phyloP scores from a whole-genome alignment of 352 stramenopile genomes.

The Phytophthora fragariae region DNA sequence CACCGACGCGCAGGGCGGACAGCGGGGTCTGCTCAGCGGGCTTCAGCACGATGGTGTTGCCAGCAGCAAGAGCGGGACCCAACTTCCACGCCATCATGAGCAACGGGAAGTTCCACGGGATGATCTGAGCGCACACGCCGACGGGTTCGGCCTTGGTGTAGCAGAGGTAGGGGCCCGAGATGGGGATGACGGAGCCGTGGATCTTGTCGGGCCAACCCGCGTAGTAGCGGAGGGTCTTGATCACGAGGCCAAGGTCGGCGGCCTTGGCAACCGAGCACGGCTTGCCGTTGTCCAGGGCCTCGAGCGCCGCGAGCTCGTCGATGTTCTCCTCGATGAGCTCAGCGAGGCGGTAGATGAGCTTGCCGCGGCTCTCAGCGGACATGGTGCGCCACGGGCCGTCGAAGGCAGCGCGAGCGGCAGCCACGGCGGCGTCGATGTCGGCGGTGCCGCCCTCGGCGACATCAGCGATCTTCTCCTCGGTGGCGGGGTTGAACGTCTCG shows the following conservation, averaged over 20 bases:
- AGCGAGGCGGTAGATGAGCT: constrained; percentile 48
- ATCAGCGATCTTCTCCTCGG: constrained; percentile 75
- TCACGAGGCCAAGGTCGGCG: constrained; percentile 83
- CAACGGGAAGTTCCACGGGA: constrained; percentile 97
- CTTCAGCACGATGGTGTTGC: constrained; percentile 95
- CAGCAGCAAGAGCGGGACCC: constrained; percentile 86
- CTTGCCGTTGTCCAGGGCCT: constrained; percentile 96
- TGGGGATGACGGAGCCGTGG: constrained; percentile 73
- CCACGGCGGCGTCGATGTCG: constrained; percentile 77
- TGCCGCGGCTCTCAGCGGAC: constrained; percentile 33
- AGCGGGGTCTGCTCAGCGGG: constrained; percentile 79
- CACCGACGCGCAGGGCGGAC: constrained; percentile 73
- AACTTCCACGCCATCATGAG: constrained; percentile 97
- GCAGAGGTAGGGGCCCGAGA: constrained; percentile 51
- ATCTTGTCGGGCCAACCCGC: constrained; percentile 89
- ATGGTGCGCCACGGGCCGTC: constrained; percentile 69
- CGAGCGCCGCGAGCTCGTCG: constrained; percentile 73
- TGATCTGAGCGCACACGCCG: constrained; percentile 93
- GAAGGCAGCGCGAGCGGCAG: constrained; percentile 65
- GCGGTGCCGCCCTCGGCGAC: constrained; percentile 62
- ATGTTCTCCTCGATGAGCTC: constrained; percentile 56
- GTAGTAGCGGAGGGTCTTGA: constrained; percentile 93
- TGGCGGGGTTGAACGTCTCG: constrained; percentile 80
- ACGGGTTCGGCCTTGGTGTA: constrained; percentile 82
- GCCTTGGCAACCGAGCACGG: constrained; percentile 81